Conservation (phyloP, 257 asterid genomes). For the Plantago elongata region DNA sequence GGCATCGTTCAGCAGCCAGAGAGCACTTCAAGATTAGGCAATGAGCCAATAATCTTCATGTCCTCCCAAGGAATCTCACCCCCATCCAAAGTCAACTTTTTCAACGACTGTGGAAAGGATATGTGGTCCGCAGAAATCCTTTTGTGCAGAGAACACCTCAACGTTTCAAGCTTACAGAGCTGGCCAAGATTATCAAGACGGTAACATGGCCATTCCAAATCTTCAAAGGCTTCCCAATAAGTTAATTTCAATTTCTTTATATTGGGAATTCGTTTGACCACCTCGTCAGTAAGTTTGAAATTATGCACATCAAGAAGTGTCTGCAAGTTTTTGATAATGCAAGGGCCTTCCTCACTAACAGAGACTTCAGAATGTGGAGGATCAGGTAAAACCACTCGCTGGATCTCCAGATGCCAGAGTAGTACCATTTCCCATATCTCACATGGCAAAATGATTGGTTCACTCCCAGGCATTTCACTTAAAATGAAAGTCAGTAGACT, state of each 20-base stretch:
- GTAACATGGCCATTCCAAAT: neutral
- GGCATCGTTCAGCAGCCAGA: too few relatives aligned
- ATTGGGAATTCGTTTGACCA: neutral
- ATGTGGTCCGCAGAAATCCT: too few relatives aligned
- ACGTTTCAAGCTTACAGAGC: neutral
- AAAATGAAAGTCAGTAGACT: neutral
- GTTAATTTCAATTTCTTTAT: neutral
- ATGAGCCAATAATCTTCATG: too few relatives aligned
- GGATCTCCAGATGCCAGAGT: neutral
- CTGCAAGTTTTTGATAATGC: neutral
- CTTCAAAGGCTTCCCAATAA: neutral
- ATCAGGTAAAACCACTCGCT: neutral
- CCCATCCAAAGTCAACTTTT: too few relatives aligned
- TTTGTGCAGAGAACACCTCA: too few relatives aligned
- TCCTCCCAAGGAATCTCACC: too few relatives aligned
- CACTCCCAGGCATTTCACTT: neutral
- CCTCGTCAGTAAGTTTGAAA: neutral
- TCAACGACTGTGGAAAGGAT: too few relatives aligned
- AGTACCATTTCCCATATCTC: neutral
- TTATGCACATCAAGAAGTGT: neutral
- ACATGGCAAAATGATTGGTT: neutral
- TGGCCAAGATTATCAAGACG: neutral
- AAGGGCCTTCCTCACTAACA: neutral
- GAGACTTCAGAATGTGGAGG: neutral
- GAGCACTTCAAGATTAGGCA: too few relatives aligned